Percentiles rank a stretch among this genome's conserved stretches.
phyloP scores from a whole-genome alignment of 2,329 filamentous ascomycete genomes.

The Arthroderma uncinatum region DNA sequence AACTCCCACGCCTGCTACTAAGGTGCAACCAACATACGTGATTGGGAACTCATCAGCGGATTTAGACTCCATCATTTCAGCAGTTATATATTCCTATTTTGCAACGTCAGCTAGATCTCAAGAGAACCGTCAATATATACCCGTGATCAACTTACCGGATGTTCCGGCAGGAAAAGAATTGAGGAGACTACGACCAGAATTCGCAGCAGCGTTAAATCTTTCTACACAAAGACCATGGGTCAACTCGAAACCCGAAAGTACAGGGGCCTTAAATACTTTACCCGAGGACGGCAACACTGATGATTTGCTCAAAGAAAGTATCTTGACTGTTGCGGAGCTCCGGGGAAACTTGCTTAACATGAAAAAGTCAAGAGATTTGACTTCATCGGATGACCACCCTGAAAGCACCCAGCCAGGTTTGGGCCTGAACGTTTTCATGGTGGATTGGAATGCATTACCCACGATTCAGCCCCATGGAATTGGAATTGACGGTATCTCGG shows the following conservation, averaged over 20 bases:
- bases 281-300: constrained; percentile 17
- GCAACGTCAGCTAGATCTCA: constrained; percentile 30
- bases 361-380: neutral
- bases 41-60: constrained; percentile 41
- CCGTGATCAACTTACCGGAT: constrained; percentile 47
- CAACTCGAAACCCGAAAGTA: neutral
- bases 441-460: constrained; percentile 39
- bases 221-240: constrained; percentile 24
- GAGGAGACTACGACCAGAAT: constrained; percentile 45
- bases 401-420: neutral
- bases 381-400: neutral
- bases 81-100: constrained; percentile 51
- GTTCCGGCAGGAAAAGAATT: constrained; percentile 38
- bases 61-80: constrained; percentile 52
- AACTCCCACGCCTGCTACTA: constrained; percentile 17
- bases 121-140: constrained; percentile 38
- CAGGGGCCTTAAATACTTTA: constrained; percentile 10
- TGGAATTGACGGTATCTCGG: constrained; percentile 38
- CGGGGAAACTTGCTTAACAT: constrained; percentile 16
- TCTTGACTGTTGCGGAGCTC: constrained; percentile 34
- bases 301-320: constrained; percentile 25
- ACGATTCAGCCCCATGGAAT: constrained; percentile 27
- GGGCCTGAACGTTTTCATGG: constrained; percentile 25
- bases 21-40: constrained; percentile 27
- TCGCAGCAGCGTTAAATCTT: constrained; percentile 45